Percentiles rank a stretch among this genome's conserved stretches.
These are phyloP conservation scores for Trichophyton equinum DNA, from an alignment of 2,329 filamentous ascomycete species.

Conservation along the genomic window DNA sequence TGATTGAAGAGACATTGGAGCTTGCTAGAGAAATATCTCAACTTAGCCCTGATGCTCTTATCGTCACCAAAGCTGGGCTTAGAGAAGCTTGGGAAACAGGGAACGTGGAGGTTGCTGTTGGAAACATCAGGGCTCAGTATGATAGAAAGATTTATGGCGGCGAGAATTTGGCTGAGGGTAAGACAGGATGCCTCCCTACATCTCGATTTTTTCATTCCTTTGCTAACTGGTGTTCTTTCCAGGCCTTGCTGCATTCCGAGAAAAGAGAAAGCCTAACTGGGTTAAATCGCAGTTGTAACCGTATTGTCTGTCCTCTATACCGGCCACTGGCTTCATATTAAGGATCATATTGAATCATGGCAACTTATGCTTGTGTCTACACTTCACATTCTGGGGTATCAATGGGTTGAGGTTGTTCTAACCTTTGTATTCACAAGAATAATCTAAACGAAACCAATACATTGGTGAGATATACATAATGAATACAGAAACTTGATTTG, in stretches of 20 bases:
- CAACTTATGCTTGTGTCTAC: not conserved
- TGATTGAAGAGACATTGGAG: slow-evolving; percentile 59
- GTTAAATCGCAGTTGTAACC: slow-evolving; percentile 50
- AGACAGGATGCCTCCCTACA: slow-evolving; percentile 30
- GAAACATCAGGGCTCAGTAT: slow-evolving; percentile 73
- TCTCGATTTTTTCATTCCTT: not conserved
- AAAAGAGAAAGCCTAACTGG: slow-evolving; percentile 82
- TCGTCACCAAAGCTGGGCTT: slow-evolving; percentile 56
- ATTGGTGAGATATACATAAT: not conserved
- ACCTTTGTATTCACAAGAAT: not conserved
- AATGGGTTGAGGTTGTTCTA: not conserved
- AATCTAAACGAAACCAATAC: not conserved
- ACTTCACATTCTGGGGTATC: not conserved
- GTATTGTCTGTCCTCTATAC: not conserved
- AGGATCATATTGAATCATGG: too few species aligned
- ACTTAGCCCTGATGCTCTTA: slow-evolving; percentile 61
- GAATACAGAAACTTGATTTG: slow-evolving; percentile 1
- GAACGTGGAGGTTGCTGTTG: slow-evolving; percentile 53
- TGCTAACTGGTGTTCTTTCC: not conserved
- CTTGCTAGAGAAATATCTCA: slow-evolving; percentile 48
- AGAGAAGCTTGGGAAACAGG: slow-evolving; percentile 57
- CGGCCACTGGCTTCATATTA: too few species aligned
- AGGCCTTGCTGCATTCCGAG: slow-evolving; percentile 73
- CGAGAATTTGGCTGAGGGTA: slow-evolving; percentile 71
- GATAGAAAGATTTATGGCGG: slow-evolving; percentile 73